Evolutionary conservation across 1,284 basidiomycete species (phyloP), one percentile per base, ranked within the genome.

Genomic region (Ustilago nuda): DNA sequence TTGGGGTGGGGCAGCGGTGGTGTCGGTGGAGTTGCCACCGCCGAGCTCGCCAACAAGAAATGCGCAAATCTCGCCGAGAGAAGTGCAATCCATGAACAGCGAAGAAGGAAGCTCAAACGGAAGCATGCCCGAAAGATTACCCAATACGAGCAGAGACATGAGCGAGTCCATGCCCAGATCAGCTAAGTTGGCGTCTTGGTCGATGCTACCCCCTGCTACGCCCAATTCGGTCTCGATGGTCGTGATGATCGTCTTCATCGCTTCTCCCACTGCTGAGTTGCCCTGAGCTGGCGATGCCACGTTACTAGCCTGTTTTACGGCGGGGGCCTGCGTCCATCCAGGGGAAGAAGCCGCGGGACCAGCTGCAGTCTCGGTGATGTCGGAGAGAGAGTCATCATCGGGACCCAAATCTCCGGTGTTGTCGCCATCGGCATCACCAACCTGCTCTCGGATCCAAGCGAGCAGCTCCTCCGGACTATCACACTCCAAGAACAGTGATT

Each of bases 131-230:
- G 61, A 55, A 27, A 79, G 57, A 37, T 61, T 71, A 8, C 78
- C 74, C 12, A 79, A 68, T 4, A 79, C 68, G 43, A 74, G 64
- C 41, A 79, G 59, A 19, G 71, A 66, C 77, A 79, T 79, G 60
- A 79, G 71, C 59, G 73, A 76, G 59, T 79, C 77, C 64, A 79
- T 64, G 33, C 77, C 77, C 0, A 79, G 52, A 27, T 72, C 73
- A 3, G 77, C 73, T 15, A 79, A 48, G 19, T 73, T 76, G 9
- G 74, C 66, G 15, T 65, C 63, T 13, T 27, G 43, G 11, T 41
- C 46, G 45, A 78, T 62, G 54, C 69, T 71, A 0, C 60, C 66
- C 30, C 56, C 50, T 13, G 54, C 66, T 6, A 79, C 70, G 32
- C 77, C 77, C 0, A 76, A 61, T 61, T 79, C 77, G 5, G 54